Conservation (phyloP, 208 protist genomes). For the Crithidia acanthocephali region DNA sequence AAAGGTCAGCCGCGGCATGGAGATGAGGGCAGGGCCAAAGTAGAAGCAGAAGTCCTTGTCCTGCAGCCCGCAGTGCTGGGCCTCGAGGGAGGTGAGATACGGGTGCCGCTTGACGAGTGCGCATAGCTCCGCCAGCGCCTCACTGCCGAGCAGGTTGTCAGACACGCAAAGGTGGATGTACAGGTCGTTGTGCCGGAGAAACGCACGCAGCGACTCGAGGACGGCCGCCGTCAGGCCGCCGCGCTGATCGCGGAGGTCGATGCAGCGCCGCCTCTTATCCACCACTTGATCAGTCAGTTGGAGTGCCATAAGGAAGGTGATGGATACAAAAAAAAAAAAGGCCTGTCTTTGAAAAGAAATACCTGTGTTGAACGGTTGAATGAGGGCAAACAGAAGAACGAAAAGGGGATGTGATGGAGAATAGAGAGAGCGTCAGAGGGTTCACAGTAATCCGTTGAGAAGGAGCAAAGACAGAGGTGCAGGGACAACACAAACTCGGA, state of each 20-base stretch:
- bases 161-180: conserved; percentile 65
- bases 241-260: conserved; percentile 75
- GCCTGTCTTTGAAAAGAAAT: no score
- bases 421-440: no score
- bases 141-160: conserved; percentile 61
- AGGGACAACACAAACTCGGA: no score
- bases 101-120: conserved; percentile 60
- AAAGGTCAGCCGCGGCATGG: conserved; percentile 29
- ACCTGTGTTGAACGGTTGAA: no score
- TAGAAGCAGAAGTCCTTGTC: conserved; percentile 71
- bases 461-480: no score
- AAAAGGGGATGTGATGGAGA: neutral
- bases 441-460: no score
- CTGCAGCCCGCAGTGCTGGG: conserved; percentile 56
- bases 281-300: conserved; percentile 8
- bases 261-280: conserved; percentile 25
- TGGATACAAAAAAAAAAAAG: neutral
- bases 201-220: conserved; percentile 50
- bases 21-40: conserved; percentile 50
- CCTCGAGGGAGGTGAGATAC: conserved; percentile 52
- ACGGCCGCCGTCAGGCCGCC: conserved; percentile 54
- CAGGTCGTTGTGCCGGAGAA: conserved; percentile 53
- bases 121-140: conserved; percentile 62
- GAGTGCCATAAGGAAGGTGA: neutral
- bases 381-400: no score